Evolutionary conservation across 805 yeast species (phyloP), one percentile per base, ranked within the genome.

Genomic region (Naumovozyma baii): DNA sequence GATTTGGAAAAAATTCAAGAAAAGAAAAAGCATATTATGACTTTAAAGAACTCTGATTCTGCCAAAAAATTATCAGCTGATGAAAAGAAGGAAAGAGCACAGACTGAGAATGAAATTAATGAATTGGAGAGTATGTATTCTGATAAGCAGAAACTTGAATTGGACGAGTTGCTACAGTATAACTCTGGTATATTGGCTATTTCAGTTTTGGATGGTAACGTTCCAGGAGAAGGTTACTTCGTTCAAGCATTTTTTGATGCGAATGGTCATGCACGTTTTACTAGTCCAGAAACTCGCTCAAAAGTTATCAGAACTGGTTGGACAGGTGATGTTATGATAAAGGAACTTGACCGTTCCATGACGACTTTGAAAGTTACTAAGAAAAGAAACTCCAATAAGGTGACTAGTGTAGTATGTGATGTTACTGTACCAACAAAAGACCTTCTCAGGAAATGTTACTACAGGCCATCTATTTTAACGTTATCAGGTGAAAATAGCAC

Each of bases 191-290:
- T 87, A 15, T 67, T 88, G 37, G 82, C 81, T 1, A 73, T 70
- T 50, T 77, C 83, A 36, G 57, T 92, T 30, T 51, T 77, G 18
- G 78, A 76, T 31, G 85, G 83, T 40, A 68, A 65, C 30, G 58
- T 77, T 34, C 61, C 72, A 33, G 70, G 73, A 39, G 68, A 66
- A n/a, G 77, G 75, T 42, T 71, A 77, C 14, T 82, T 73, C 46
- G 63, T 92, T 17, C 94, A 87, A 59, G 73, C 78, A 0, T 83
- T 74, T 58, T 80, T 84, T 51, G 96, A 92, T 62, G 78, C 76
- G 50, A 73, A 67, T 45, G 83, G 87, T 3, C 78, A 76, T 59
- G 69, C 83, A 9, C 74, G 79, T 37, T 81, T 67, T 54, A 69
- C 67, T 3, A 67, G 85, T 35, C 74, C 76, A 13, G 67, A 67